Conservation (phyloP, 768 basidiomycete species). For the Antrodiella citrinella region DNA sequence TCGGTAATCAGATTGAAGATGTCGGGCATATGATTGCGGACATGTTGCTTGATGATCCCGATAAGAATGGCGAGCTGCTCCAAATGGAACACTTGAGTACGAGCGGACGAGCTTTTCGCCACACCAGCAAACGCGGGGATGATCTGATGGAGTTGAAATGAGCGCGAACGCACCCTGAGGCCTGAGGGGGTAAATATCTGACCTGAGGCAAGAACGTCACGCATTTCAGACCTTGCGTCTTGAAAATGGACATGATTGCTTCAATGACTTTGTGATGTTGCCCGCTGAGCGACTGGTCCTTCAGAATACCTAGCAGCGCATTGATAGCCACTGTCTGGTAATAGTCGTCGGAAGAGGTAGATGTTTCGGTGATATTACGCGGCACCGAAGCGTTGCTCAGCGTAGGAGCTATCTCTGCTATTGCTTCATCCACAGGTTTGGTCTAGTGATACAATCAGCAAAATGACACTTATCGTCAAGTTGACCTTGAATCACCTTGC, state of each 20-base stretch:
- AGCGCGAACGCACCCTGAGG: too few species aligned
- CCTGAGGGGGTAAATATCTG: slow-evolving; percentile 12
- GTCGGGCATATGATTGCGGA: slow-evolving; percentile 83
- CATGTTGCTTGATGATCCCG: slow-evolving; percentile 94
- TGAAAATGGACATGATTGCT: slow-evolving; percentile 98
- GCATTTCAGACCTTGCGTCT: slow-evolving; percentile 94
- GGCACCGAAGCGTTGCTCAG: slow-evolving; percentile 50
- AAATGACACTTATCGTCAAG: not conserved
- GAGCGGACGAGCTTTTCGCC: slow-evolving; percentile 71
- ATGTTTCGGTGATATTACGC: slow-evolving; percentile 49
- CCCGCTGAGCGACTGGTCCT: slow-evolving; percentile 77
- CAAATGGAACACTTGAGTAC: slow-evolving; percentile 87
- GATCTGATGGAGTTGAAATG: slow-evolving; percentile 42
- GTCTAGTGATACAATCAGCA: slow-evolving; percentile 26
- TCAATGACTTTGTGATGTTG: slow-evolving; percentile 94
- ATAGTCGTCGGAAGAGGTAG: slow-evolving; percentile 81
- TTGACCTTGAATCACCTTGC: slow-evolving; percentile 56
- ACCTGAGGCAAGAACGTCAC: slow-evolving; percentile 93
- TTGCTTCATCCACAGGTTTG: slow-evolving; percentile 56
- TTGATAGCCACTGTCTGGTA: slow-evolving; percentile 95
- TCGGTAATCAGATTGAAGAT: slow-evolving; percentile 82
- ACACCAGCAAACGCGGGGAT: slow-evolving; percentile 92
- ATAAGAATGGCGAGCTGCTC: slow-evolving; percentile 94
- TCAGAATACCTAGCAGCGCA: slow-evolving; percentile 77
- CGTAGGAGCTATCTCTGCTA: slow-evolving; percentile 35